Evolutionary conservation across 1,284 basidiomycete genomes (phyloP).

Genomic region (Ustilago bromivora): DNA sequence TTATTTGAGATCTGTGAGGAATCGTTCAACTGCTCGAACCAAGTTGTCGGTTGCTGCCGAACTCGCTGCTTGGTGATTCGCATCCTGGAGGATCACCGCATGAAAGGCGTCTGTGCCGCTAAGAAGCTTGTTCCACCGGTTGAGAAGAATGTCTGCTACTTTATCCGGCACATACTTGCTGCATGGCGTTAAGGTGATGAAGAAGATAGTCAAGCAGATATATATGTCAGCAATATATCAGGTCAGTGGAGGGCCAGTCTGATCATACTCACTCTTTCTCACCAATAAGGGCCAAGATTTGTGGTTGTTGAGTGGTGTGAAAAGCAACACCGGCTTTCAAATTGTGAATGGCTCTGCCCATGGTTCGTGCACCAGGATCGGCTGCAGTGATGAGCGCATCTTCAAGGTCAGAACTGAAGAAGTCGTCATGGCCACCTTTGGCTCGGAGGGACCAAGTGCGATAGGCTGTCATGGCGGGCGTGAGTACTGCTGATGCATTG

Average conservation of each 20-base stretch:
- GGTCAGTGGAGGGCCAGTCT: neutral
- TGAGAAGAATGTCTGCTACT: conserved; percentile 25
- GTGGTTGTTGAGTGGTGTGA: conserved; percentile 5
- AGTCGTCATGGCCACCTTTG: conserved; percentile 62
- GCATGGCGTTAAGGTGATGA: neutral
- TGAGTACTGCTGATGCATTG: conserved; percentile 47
- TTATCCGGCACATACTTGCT: conserved; percentile 55
- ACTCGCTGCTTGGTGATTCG: conserved; percentile 59
- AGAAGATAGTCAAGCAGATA: too few relatives aligned
- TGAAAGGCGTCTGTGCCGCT: conserved; percentile 23
- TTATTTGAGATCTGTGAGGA: conserved; percentile 24
- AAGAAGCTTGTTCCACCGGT: conserved; percentile 45
- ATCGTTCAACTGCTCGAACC: conserved; percentile 31
- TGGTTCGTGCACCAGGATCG: conserved; percentile 15
- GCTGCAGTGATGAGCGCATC: conserved; percentile 32
- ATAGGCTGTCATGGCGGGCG: conserved; percentile 63
- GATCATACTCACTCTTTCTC: conserved; percentile 54
- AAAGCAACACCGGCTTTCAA: conserved; percentile 9
- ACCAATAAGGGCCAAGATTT: conserved; percentile 58
- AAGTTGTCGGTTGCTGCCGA: conserved; percentile 40
- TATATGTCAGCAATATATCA: too few relatives aligned
- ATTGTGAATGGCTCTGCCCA: conserved; percentile 28
- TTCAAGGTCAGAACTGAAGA: conserved; percentile 57
- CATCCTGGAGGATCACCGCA: conserved; percentile 42
- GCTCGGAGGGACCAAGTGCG: conserved; percentile 59